Conservation (phyloP, 768 basidiomycete species). For the Rubroboletus satanas region DNA sequence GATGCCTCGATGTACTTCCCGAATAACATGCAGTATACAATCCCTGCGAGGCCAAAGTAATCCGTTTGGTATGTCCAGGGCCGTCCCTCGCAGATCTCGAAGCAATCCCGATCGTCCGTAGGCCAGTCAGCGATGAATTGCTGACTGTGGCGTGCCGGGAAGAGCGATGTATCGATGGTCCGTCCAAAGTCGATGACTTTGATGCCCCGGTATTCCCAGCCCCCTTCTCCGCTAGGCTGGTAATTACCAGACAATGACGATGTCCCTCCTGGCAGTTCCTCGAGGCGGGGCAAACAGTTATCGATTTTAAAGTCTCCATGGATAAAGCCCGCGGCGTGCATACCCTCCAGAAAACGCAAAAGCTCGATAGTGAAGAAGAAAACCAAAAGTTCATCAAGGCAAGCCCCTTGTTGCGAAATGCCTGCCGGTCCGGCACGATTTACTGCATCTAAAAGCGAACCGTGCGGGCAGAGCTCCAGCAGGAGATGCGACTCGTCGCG, state of each 20-base stretch:
- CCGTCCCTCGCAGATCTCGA: constrained; percentile 77
- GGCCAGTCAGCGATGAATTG: constrained; percentile 85
- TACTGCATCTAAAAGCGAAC: constrained; percentile 87
- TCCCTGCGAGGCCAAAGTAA: constrained; percentile 92
- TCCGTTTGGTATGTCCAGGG: constrained; percentile 96
- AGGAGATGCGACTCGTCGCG: constrained; percentile 87
- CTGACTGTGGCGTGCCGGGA: constrained; percentile 63
- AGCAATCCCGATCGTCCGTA: constrained; percentile 86
- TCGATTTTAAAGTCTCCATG: constrained; percentile 99
- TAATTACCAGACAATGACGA: constrained; percentile 75
- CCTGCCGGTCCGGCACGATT: constrained; percentile 77
- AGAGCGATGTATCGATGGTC: constrained; percentile 80
- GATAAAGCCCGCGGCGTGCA: constrained; percentile 83
- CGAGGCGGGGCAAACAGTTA: constrained; percentile 92
- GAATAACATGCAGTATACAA: constrained; percentile 94
- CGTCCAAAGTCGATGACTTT: constrained; percentile 98
- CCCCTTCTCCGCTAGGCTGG: constrained; percentile 70
- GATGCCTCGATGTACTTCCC: constrained; percentile 90
- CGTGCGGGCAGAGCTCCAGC: constrained; percentile 85
- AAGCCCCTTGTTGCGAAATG: constrained; percentile 74
- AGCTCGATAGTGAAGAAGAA: constrained; percentile 95
- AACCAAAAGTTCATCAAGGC: constrained; percentile 87
- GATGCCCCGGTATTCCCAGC: constrained; percentile 87
- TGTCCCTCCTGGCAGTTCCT: constrained; percentile 69
- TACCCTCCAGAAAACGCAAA: constrained; percentile 71